Evolutionary conservation across 2,329 filamentous ascomycete species (phyloP).

Genomic region (Beauveria sp.): DNA sequence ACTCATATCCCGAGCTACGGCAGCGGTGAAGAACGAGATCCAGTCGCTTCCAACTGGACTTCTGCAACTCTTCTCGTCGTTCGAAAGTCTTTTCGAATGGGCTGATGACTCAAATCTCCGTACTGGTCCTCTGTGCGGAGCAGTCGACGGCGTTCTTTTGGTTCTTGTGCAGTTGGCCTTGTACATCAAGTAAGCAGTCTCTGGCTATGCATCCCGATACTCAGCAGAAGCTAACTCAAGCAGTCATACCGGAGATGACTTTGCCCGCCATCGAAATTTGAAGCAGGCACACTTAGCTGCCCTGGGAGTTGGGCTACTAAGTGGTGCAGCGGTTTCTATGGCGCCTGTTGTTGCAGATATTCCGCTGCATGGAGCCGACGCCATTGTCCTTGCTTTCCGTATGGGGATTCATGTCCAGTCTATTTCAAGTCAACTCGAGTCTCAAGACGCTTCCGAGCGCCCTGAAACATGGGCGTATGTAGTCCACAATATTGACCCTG

Average conservation of each 20-base stretch:
- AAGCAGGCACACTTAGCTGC: conserved; percentile 23
- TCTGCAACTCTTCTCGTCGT: conserved; percentile 24
- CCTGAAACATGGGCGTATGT: conserved; percentile 35
- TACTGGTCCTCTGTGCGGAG: conserved; percentile 31
- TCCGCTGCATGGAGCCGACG: conserved; percentile 31
- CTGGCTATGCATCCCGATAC: neutral
- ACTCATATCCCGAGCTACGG: neutral
- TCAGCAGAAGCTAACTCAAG: neutral
- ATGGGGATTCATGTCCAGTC: conserved; percentile 33
- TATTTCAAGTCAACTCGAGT: conserved; percentile 34
- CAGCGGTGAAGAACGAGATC: neutral
- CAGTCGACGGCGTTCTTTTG: conserved; percentile 38
- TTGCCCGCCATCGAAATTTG: neutral
- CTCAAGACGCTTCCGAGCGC: conserved; percentile 18
- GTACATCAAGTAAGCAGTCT: conserved; percentile 33
- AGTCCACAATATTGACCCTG: conserved; percentile 23
- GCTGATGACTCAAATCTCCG: conserved; percentile 27
- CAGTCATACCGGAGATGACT: neutral
- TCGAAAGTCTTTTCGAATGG: conserved; percentile 29
- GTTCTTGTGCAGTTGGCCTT: conserved; percentile 29
- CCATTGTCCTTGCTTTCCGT: conserved; percentile 34
- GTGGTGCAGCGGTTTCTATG: conserved; percentile 33
- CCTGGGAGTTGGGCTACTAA: conserved; percentile 37
- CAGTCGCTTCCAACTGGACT: conserved; percentile 11
- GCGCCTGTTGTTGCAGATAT: conserved; percentile 32